phyloP scores from a whole-genome alignment of 306 rosid species.

The Fagus crenata region DNA sequence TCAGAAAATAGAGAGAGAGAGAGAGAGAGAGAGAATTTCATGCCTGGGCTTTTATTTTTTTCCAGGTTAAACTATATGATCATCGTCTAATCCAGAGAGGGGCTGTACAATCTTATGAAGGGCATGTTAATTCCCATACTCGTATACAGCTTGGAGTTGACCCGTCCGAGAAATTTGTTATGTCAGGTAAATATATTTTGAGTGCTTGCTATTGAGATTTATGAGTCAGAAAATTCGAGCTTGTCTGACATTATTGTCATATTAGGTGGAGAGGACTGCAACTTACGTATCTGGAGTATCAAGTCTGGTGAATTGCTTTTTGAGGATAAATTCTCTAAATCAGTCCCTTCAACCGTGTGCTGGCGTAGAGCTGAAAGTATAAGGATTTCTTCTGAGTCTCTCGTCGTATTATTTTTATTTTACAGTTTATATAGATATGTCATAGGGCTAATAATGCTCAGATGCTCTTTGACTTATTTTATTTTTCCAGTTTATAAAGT shows the following conservation, averaged over 20 bases:
- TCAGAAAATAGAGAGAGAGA: neutral
- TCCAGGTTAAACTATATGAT: constrained; percentile 76
- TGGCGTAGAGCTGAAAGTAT: constrained; percentile 47
- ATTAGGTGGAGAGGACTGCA: constrained; percentile 88
- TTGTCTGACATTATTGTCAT: constrained; percentile 21
- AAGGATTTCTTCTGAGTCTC: constrained; percentile 18
- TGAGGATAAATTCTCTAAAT: constrained; percentile 68
- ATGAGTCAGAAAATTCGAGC: constrained; percentile 10
- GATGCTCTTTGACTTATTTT: constrained; percentile 4
- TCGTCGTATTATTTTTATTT: constrained; percentile 14
- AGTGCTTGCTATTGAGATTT: constrained; percentile 15
- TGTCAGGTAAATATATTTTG: constrained; percentile 59
- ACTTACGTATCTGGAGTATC: constrained; percentile 76
- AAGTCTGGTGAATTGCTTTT: constrained; percentile 82
- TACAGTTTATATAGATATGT: neutral
- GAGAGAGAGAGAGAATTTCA: constrained; percentile 10
- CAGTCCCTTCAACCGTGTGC: constrained; percentile 65
- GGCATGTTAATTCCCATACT: constrained; percentile 77
- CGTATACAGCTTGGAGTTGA: constrained; percentile 74
- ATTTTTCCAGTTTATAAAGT: constrained; percentile 19
- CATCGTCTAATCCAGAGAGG: constrained; percentile 78
- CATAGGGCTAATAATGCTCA: neutral
- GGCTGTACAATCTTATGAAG: constrained; percentile 76
- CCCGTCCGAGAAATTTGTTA: constrained; percentile 72
- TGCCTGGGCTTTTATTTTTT: constrained; percentile 19